A percentile compares a stretch with the other conserved stretches of the same genome.
phyloP scores from a whole-genome alignment of 2,329 filamentous ascomycete genomes.

The Colletotrichum sp. region DNA sequence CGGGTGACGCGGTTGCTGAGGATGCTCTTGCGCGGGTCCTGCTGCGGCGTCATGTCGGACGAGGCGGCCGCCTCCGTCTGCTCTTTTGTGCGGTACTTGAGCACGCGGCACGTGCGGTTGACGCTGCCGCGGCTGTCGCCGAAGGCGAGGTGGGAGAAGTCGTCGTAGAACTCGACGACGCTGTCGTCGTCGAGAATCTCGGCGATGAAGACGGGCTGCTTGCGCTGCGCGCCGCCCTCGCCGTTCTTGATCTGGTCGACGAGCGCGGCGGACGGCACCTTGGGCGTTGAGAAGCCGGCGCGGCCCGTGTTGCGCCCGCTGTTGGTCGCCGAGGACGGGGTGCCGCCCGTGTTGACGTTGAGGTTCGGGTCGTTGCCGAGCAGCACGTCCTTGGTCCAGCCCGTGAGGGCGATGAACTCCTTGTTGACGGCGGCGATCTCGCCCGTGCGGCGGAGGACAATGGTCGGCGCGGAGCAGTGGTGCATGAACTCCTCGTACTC shows the following conservation, averaged over 20 bases:
- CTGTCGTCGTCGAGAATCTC: slow-evolving; percentile 94
- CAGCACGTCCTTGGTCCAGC: slow-evolving; percentile 90
- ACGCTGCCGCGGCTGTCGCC: slow-evolving; percentile 88
- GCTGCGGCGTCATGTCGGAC: slow-evolving; percentile 42
- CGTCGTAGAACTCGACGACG: slow-evolving; percentile 93
- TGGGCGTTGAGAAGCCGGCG: slow-evolving; percentile 56
- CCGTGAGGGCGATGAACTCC: slow-evolving; percentile 94
- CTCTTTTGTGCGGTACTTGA: slow-evolving; percentile 87
- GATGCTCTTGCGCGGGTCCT: slow-evolving; percentile 52
- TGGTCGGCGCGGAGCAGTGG: slow-evolving; percentile 85
- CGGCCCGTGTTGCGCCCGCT: slow-evolving; percentile 47
- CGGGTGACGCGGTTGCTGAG: slow-evolving; percentile 65
- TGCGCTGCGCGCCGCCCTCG: slow-evolving; percentile 47
- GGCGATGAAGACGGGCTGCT: slow-evolving; percentile 86
- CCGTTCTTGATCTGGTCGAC: slow-evolving; percentile 38
- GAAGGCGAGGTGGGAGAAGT: slow-evolving; percentile 92
- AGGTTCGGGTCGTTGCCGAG: slow-evolving; percentile 86
- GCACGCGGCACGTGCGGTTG: slow-evolving; percentile 80
- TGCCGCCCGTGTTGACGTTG: slow-evolving; percentile 78
- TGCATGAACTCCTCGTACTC: slow-evolving; percentile 94
- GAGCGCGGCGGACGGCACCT: slow-evolving; percentile 49
- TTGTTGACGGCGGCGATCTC: slow-evolving; percentile 96
- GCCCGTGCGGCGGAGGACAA: slow-evolving; percentile 90
- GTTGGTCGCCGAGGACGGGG: slow-evolving; percentile 44
- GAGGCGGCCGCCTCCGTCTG: slow-evolving; percentile 41